These are phyloP conservation scores for Acorus gramineus DNA, from an alignment of 106 monocot species.

Conservation along the genomic window DNA sequence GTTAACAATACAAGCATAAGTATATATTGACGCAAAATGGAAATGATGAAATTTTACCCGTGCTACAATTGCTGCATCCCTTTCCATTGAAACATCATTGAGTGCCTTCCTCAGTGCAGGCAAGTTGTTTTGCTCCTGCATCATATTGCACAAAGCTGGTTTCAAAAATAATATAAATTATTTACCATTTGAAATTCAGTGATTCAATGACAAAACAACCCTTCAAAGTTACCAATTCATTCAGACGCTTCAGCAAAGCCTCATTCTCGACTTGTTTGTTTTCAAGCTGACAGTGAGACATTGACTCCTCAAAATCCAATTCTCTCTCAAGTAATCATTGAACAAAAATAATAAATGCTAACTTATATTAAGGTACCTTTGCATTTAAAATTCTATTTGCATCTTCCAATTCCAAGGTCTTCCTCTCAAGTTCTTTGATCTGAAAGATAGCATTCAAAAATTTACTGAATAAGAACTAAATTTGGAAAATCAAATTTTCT, in stretches of 20 bases:
- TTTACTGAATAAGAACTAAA: too few species aligned
- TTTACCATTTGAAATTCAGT: too few species aligned
- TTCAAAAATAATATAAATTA: too few species aligned
- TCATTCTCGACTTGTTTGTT: constrained; percentile 54
- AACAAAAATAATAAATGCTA: background rate
- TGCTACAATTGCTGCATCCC: constrained; percentile 87
- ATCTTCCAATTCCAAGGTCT: constrained; percentile 40
- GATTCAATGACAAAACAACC: background rate
- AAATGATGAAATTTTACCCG: constrained; percentile 29
- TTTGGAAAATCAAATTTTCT: too few species aligned
- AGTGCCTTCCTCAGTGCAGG: constrained; percentile 74
- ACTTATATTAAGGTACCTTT: constrained; percentile 29
- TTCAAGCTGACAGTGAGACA: constrained; percentile 41
- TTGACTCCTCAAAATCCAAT: background rate
- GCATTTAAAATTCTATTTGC: constrained; percentile 52
- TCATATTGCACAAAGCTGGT: background rate
- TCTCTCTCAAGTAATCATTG: background rate
- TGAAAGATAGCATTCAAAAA: constrained; percentile 5
- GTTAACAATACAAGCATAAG: constrained; percentile 1
- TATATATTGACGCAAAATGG: background rate
- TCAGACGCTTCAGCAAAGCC: constrained; percentile 41
- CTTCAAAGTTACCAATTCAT: constrained; percentile 40
- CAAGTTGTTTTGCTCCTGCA: constrained; percentile 59
- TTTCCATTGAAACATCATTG: constrained; percentile 75
- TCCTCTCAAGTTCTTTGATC: constrained; percentile 53